phyloP scores from a whole-genome alignment of 768 basidiomycete genomes.

The Serendipita indica region DNA sequence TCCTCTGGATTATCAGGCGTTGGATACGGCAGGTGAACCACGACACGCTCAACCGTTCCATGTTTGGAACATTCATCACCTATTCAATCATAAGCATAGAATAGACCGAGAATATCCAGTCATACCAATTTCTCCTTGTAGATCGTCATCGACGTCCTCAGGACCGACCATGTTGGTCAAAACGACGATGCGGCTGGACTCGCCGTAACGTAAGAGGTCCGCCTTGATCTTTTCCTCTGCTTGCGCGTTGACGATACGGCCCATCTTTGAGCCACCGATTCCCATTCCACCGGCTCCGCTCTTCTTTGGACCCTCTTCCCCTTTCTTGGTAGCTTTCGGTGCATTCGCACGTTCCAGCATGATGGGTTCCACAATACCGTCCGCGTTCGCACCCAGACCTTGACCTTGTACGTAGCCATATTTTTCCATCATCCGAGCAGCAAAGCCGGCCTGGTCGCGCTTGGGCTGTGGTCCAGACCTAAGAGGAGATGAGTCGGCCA shows the following conservation, averaged over 20 bases:
- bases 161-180: constrained; percentile 79
- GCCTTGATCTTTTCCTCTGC: constrained; percentile 66
- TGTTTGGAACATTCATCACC: constrained; percentile 87
- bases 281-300: constrained; percentile 31
- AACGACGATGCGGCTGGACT: constrained; percentile 78
- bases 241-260: constrained; percentile 80
- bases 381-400: constrained; percentile 71
- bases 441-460: constrained; percentile 59
- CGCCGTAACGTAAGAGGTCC: constrained; percentile 70
- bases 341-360: constrained; percentile 50
- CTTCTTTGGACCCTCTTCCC: constrained; percentile 21
- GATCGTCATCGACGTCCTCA: constrained; percentile 72
- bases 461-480: constrained; percentile 18
- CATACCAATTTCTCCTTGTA: constrained; percentile 77
- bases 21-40: constrained; percentile 66
- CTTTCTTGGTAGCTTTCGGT: constrained; percentile 24
- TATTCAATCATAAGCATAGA: constrained; percentile 20
- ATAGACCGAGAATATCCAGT: constrained; percentile 9
- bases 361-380: constrained; percentile 80
- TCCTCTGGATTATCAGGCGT: constrained; percentile 51
- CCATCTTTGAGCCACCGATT: constrained; percentile 45
- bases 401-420: constrained; percentile 94
- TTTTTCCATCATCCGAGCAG: constrained; percentile 82
- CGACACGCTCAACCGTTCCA: constrained; percentile 80
- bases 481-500: background rate